Percentiles rank a stretch among this genome's conserved stretches.
Conservation (phyloP, 1,284 basidiomycete genomes). For the Trametes pubescens region DNA sequence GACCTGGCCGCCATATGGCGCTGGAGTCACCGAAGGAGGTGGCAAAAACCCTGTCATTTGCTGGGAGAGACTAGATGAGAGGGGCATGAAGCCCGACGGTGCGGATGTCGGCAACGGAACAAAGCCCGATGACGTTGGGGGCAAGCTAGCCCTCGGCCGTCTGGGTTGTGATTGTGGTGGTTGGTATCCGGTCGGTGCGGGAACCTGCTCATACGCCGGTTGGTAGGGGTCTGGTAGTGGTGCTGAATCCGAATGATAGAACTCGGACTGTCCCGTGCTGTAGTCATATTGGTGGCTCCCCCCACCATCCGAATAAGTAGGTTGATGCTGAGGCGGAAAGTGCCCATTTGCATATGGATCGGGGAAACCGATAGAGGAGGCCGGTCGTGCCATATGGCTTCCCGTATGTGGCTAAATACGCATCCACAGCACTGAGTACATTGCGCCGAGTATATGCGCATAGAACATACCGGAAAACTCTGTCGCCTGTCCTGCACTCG, state of each 20-base stretch:
- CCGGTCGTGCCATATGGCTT: constrained; percentile 48
- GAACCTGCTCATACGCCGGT: constrained; percentile 58
- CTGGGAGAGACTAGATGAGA: constrained; percentile 47
- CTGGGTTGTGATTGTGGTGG: constrained; percentile 41
- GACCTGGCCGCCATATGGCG: constrained; percentile 38
- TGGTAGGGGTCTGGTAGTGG: constrained; percentile 53
- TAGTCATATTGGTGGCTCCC: constrained; percentile 31
- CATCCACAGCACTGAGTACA: not conserved
- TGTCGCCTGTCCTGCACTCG: constrained; percentile 63
- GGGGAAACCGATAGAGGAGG: constrained; percentile 48
- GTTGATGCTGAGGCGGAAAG: constrained; percentile 41
- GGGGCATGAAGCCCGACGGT: constrained; percentile 43
- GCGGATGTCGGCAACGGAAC: constrained; percentile 46
- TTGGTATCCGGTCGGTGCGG: constrained; percentile 46
- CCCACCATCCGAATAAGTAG: constrained; percentile 38
- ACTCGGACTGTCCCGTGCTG: constrained; percentile 48
- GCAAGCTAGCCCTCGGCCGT: constrained; percentile 68
- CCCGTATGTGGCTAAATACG: constrained; percentile 40
- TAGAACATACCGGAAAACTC: constrained; percentile 66
- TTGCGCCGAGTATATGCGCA: not conserved
- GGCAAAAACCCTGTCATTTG: constrained; percentile 57
- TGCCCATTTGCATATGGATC: constrained; percentile 37
- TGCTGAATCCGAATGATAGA: constrained; percentile 43
- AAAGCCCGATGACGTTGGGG: constrained; percentile 74
- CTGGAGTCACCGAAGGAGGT: constrained; percentile 43